A percentile compares a stretch with the other conserved stretches of the same genome.
phyloP scores from a whole-genome alignment of 768 basidiomycete genomes.

The Leccinum pellstonianum region DNA sequence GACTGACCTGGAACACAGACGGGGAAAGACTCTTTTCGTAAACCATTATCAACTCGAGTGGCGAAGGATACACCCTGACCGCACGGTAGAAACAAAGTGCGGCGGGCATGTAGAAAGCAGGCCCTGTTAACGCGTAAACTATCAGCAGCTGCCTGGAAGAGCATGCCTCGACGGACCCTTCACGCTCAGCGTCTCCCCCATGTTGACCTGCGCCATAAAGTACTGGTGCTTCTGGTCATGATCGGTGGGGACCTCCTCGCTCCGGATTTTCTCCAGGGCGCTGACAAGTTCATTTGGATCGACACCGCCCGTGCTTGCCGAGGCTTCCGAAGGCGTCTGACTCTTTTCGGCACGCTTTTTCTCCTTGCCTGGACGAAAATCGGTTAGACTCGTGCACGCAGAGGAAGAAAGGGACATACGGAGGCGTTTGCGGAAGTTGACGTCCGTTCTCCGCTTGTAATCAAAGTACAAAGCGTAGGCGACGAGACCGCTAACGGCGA shows the following conservation, averaged over 20 bases:
- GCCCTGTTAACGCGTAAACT: slow-evolving; percentile 50
- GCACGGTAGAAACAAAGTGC: slow-evolving; percentile 93
- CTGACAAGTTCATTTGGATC: slow-evolving; percentile 55
- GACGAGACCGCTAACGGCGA: slow-evolving; percentile 54
- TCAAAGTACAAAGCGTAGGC: slow-evolving; percentile 95
- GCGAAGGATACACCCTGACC: slow-evolving; percentile 90
- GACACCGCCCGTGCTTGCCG: slow-evolving; percentile 29
- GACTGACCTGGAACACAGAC: slow-evolving; percentile 70
- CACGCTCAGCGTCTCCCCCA: slow-evolving; percentile 80
- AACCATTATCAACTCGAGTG: slow-evolving; percentile 91
- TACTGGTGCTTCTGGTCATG: slow-evolving; percentile 81
- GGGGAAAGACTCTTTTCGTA: slow-evolving; percentile 89
- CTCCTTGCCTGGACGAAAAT: slow-evolving; percentile 69
- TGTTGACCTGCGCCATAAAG: slow-evolving; percentile 86
- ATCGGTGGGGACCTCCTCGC: slow-evolving; percentile 64
- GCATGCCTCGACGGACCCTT: slow-evolving; percentile 49
- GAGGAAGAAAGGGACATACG: slow-evolving; percentile 50
- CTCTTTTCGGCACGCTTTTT: slow-evolving; percentile 84
- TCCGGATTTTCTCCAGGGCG: slow-evolving; percentile 64
- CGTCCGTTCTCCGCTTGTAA: slow-evolving; percentile 87
- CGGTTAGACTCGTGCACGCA: background rate
- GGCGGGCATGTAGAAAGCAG: slow-evolving; percentile 71
- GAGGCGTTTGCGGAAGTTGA: slow-evolving; percentile 82
- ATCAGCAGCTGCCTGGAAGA: background rate
- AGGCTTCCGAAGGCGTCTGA: slow-evolving; percentile 43